Conservation (phyloP, 192 early-diverging fungal species). For the Mortierella claussenii region DNA sequence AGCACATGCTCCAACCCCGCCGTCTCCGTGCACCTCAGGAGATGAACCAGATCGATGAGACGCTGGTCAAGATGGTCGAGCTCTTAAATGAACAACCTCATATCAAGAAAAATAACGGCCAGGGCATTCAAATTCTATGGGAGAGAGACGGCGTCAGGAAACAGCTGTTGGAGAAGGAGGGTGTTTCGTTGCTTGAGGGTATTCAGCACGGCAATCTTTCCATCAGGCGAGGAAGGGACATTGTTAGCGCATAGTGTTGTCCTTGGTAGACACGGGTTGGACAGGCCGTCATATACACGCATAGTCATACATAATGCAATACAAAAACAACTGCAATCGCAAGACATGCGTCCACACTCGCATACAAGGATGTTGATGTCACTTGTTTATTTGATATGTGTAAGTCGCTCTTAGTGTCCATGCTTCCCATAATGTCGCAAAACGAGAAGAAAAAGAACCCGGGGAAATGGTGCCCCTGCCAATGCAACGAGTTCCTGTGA, state of each 20-base stretch:
- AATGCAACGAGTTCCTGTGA: no score
- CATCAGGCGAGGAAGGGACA: conserved; percentile 48
- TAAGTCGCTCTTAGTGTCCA: no score
- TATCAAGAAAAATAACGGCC: conserved; percentile 24
- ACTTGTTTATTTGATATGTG: no score
- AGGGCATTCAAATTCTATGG: conserved; percentile 57
- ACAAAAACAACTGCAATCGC: no score
- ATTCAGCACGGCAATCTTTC: conserved; percentile 58
- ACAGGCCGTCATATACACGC: no score
- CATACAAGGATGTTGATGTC: no score
- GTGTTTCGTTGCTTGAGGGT: conserved; percentile 41
- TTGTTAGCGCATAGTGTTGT: conserved; percentile 26
- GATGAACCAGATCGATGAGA: conserved; percentile 56
- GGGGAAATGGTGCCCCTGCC: no score
- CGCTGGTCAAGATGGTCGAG: conserved; percentile 57
- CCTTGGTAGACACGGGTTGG: no score
- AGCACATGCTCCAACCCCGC: conserved; percentile 53
- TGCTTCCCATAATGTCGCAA: no score
- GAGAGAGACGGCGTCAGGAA: conserved; percentile 58
- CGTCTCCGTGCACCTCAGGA: conserved; percentile 58
- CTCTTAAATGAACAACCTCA: conserved; percentile 46
- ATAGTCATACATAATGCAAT: no score
- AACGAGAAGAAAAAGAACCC: no score
- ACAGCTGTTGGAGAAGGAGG: conserved; percentile 35
- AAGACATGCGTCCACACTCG: no score